Base-by-base conservation (phyloP, 1,284 basidiomycete genomes). In the Athelia sp. region DNA sequence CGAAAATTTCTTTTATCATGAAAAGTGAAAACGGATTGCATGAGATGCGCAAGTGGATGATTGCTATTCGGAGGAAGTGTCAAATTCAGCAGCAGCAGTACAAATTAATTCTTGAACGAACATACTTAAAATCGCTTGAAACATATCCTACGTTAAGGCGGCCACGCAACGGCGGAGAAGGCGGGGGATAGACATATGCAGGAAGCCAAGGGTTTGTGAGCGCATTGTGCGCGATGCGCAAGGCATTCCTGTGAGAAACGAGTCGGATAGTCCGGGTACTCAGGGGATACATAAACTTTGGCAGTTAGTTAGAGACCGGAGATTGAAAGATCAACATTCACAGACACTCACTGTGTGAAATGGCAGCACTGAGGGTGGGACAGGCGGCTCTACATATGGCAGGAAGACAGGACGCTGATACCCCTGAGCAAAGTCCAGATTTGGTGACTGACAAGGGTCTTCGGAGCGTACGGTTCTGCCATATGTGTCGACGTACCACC, bases 1-100 rank as follows among this genome's bases (percentile, higher is more conserved):
- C 71, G 70, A 62, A 83, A 81, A 8, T 61, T 62, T 29, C 61
- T 53, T 17, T 56, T 62, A 56, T 81, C 67, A 56, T 84, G 81
- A 49, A 81, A 67, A 9, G 69, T 63, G 56, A 84, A 84, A 24
- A 79, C 76, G 8, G 75, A 79, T 58, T 79, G 78, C 78, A 82
- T 82, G 45, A 83, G 66, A 54, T 84, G 81, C 15, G 80, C 74
- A 21, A 84, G 66, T 8, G 81, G 82, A 55, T 83, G 82, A 52
- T 84, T 80, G 53, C 74, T 76, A 50, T 13, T 21, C 4, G 19
- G 13, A 42, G 3, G 22, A 23, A n/a, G n/a, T 4, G 3, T 10
- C 21, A 32, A 4, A 13, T 29, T 29, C 13, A 29, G 26, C 26
- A 29, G 13, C n/a, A n/a, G n/a, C n/a, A n/a, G n/a, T n/a, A n/a